A percentile compares a stretch with the other conserved stretches of the same genome.
These are phyloP conservation scores for Trichophyton equinum DNA, from an alignment of 2,329 filamentous ascomycete species.

Conservation along the genomic window DNA sequence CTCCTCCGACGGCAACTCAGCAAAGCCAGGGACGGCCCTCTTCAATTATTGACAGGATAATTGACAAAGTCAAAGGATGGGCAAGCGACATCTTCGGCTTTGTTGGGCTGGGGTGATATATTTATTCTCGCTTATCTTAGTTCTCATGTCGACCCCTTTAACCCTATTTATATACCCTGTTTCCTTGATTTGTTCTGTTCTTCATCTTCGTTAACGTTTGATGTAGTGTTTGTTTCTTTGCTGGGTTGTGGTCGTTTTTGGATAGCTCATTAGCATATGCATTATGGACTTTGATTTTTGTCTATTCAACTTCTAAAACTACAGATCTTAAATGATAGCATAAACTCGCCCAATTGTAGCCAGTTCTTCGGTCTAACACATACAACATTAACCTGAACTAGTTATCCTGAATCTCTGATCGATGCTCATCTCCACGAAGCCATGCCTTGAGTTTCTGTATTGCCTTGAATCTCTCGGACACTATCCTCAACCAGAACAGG, in stretches of 20 bases:
- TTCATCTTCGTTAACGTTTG: not conserved
- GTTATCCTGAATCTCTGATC: not conserved
- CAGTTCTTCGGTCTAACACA: not conserved
- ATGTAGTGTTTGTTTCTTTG: not conserved
- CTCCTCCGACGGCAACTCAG: slow-evolving; percentile 8
- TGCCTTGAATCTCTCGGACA: slow-evolving; percentile 84
- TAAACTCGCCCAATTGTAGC: too few species aligned
- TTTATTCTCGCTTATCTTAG: too few species aligned
- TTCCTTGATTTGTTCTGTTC: not conserved
- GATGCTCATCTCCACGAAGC: slow-evolving; percentile 41
- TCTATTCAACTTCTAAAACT: too few species aligned
- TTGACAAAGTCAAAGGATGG: slow-evolving; percentile 27
- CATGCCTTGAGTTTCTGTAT: slow-evolving; percentile 73
- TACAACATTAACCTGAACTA: not conserved
- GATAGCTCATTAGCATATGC: not conserved
- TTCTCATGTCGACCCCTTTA: not conserved
- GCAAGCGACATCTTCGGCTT: slow-evolving; percentile 16
- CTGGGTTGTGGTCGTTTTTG: not conserved
- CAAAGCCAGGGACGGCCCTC: slow-evolving; percentile 16
- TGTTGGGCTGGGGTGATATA: not conserved
- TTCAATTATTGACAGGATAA: slow-evolving; percentile 25
- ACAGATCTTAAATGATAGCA: too few species aligned
- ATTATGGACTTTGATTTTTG: too few species aligned
- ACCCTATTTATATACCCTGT: not conserved
- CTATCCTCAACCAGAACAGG: slow-evolving; percentile 46